Evolutionary conservation across 2,329 filamentous ascomycete genomes (phyloP), one percentile per base, ranked within the genome.

Genomic region (Paecilomyces sp.): DNA sequence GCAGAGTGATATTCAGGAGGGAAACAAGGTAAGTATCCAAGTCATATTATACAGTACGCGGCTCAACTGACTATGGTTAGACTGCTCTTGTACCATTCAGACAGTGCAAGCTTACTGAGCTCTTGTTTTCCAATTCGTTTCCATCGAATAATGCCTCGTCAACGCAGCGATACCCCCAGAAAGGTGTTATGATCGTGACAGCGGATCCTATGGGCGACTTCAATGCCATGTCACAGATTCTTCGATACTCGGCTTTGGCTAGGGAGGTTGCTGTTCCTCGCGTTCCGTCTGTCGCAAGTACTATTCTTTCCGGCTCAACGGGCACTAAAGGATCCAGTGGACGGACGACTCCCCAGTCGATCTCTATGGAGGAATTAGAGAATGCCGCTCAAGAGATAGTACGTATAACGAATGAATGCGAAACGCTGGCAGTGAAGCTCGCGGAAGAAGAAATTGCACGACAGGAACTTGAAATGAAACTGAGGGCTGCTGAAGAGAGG

Each of bases 181-280:
- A 89, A 68, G 92, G 88, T 1, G 86, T 96, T 67, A 97, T 99
- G 92, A 89, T 99, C 59, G 93, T 97, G 15, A 96, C 93, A 0
- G 94, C 93, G 2, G 93, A 99, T 69, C 91, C 94, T 0, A 77
- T 90, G 12, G 93, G 94, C 41, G 94, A 99, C 74, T 97, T 92
- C 79, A 97, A 97, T 70, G 92, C 94, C 12, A 99, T 94, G 0
- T 95, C 91, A 4, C 94, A 97, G 71, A 97, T 99, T 62, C 81
- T 99, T 1, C 88, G 93, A 18, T 99, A 99, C 76, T 94, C 91
- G 24, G 93, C 94, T 0, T 83, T 99, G 3, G 94, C 94, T 0
- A 86, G 92, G 22, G 93, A 97, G 76, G 90, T 97, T 11, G 95
- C 93, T 0, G 91, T 97, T 1, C 92, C 92, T 5, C 88, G 93